Base-by-base conservation (phyloP, 305 asterid genomes). In the Solanum chacoense region DNA sequence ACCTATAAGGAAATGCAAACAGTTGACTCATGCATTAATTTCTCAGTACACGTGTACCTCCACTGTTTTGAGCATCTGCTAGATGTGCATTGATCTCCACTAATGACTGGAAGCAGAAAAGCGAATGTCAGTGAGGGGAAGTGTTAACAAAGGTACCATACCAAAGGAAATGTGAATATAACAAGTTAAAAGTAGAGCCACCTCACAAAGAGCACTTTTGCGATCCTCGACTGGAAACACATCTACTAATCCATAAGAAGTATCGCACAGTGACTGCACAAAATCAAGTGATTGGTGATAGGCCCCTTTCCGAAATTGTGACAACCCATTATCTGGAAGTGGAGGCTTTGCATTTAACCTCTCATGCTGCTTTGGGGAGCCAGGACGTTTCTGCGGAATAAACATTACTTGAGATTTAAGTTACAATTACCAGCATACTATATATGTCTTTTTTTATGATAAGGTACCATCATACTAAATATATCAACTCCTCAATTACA, bases 261-360 rank as follows among this genome's bases (percentile, higher is more conserved):
- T 98, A 89, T 98, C 99, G 22, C 99, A 92, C 92, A 98, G 93
- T 42, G 94, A 91, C 78, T 94, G 99, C 89, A 98, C 99, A 83
- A 98, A 96, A 93, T 98, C 99, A 50, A 98, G 98, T 22, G 99
- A 98, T 88, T 96, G 98, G 89, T 98, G 98, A 91, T 98, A 98
- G 59, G 98, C 94, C 93, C 99, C 98, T 90, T 98, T 98, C 72
- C 99, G 94, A 88, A 94, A 94, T 83, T 95, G 98, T 89, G 99
- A 93, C 89, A 95, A 94, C 91, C 90, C 88, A 87, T 91, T 94
- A 88, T 91, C 94, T 87, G 99, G 99, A 89, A 96, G 98, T 80
- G 99, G 99, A 67, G 99, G 99, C 91, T 94, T 98, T 81, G 94
- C 93, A 92, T 89, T 94, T 74, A 93, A 90, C 88, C 89, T 94